phyloP scores from a whole-genome alignment of 2,329 filamentous ascomycete genomes.

The Colletotrichum horii region DNA sequence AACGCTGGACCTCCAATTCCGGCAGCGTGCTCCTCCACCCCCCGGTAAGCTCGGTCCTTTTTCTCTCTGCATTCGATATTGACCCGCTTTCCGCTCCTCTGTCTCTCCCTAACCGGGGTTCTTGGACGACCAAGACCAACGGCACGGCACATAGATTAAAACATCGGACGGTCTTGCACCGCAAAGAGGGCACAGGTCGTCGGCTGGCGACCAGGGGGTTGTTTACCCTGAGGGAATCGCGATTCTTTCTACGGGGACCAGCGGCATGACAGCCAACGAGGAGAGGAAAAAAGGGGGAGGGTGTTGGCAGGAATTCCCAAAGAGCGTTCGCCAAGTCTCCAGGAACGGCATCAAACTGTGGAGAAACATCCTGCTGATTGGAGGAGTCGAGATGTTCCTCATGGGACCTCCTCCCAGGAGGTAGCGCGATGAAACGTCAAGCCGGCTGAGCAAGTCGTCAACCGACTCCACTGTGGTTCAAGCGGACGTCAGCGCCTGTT shows the following conservation, averaged over 20 bases:
- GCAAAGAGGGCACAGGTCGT: background rate
- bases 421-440: conserved; percentile 18
- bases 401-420: background rate
- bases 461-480: background rate
- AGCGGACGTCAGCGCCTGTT: background rate
- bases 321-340: background rate
- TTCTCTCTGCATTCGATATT: background rate
- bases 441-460: background rate
- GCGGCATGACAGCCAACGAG: background rate
- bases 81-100: background rate
- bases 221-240: background rate
- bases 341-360: background rate
- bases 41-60: background rate
- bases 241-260: background rate
- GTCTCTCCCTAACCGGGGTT: background rate
- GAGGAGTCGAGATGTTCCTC: conserved; percentile 1
- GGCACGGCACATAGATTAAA: background rate
- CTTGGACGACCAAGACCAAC: background rate
- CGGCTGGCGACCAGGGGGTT: background rate
- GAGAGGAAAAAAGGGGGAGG: background rate
- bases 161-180: background rate
- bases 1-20: background rate
- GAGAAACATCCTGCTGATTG: conserved; percentile 5
- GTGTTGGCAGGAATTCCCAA: background rate
- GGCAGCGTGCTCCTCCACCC: background rate